Percentiles rank a stretch among this genome's conserved stretches.
Evolutionary conservation across 2,329 filamentous ascomycete genomes (phyloP).

Genomic region (Calonectria hongkongensis): DNA sequence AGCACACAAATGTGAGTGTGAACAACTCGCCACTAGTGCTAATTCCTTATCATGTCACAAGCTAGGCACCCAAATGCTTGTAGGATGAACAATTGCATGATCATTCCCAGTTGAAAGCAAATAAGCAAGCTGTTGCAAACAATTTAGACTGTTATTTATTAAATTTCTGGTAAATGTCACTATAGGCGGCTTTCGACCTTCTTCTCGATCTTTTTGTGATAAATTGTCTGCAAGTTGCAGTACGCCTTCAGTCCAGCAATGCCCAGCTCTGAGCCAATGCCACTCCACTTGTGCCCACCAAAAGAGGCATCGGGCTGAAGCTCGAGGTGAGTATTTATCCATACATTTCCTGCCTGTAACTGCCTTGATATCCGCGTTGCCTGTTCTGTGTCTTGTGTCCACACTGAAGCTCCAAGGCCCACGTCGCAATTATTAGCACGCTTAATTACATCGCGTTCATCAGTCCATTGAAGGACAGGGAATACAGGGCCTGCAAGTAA

Average conservation of each 20-base stretch:
- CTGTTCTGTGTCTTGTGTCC: slow-evolving; percentile 69
- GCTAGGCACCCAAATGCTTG: background rate
- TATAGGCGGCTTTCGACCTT: background rate
- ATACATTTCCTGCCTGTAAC: slow-evolving; percentile 74
- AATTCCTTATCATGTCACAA: too few species aligned
- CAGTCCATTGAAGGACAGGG: slow-evolving; percentile 74
- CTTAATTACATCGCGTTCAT: slow-evolving; percentile 74
- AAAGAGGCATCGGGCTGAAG: slow-evolving; percentile 38
- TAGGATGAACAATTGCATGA: background rate
- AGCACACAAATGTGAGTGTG: too few species aligned
- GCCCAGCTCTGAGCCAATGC: slow-evolving; percentile 43
- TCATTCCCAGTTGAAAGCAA: too few species aligned
- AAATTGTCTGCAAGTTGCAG: slow-evolving; percentile 38
- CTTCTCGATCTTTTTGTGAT: slow-evolving; percentile 12
- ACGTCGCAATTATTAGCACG: slow-evolving; percentile 71
- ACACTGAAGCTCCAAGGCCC: slow-evolving; percentile 74
- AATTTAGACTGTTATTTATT: background rate
- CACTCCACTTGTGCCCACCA: slow-evolving; percentile 45
- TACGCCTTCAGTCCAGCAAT: slow-evolving; percentile 36
- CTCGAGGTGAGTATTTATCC: slow-evolving; percentile 67
- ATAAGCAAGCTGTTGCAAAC: background rate
- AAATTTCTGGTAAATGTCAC: background rate
- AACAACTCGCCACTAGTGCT: too few species aligned
- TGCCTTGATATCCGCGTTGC: slow-evolving; percentile 70
- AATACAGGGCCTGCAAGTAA: slow-evolving; percentile 66